Percentiles rank a stretch among this genome's conserved stretches.
Evolutionary conservation across 73 alveolate species (phyloP).

Genomic region (Blepharisma stoltei): DNA sequence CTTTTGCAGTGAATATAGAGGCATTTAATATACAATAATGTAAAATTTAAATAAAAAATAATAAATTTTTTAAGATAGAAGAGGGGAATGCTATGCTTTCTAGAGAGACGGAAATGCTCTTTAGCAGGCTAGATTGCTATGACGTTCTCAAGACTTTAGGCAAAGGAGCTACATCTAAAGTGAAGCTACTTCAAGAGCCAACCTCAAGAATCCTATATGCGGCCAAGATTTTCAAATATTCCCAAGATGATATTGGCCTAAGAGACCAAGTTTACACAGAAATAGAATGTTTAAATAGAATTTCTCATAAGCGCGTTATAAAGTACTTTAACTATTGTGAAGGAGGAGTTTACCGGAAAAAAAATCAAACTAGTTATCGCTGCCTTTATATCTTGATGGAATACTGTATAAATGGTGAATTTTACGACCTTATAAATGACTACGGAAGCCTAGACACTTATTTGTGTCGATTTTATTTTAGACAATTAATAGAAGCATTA

Average conservation of each 20-base stretch:
- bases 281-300: conserved; percentile 48
- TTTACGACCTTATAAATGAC: conserved; percentile 73
- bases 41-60: too few species aligned
- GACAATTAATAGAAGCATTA: conserved; percentile 71
- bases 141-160: conserved; percentile 51
- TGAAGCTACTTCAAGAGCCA: conserved; percentile 33
- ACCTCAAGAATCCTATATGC: conserved; percentile 36
- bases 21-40: too few species aligned
- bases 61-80: too few species aligned
- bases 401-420: conserved; percentile 82
- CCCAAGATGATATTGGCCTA: too few species aligned
- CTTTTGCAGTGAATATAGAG: too few species aligned
- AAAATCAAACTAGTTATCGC: conserved; percentile 27
- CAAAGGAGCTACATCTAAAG: conserved; percentile 60
- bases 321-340: conserved; percentile 39
- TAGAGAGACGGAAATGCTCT: too few species aligned
- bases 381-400: conserved; percentile 61
- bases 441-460: conserved; percentile 73
- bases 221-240: conserved; percentile 44
- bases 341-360: conserved; percentile 39
- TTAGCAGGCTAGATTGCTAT: conserved; percentile 17
- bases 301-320: conserved; percentile 51
- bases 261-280: conserved; percentile 39
- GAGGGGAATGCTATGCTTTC: too few species aligned
- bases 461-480: conserved; percentile 68